phyloP scores from a whole-genome alignment of 2,329 filamentous ascomycete genomes.

The Dendrostoma leiphaemia region DNA sequence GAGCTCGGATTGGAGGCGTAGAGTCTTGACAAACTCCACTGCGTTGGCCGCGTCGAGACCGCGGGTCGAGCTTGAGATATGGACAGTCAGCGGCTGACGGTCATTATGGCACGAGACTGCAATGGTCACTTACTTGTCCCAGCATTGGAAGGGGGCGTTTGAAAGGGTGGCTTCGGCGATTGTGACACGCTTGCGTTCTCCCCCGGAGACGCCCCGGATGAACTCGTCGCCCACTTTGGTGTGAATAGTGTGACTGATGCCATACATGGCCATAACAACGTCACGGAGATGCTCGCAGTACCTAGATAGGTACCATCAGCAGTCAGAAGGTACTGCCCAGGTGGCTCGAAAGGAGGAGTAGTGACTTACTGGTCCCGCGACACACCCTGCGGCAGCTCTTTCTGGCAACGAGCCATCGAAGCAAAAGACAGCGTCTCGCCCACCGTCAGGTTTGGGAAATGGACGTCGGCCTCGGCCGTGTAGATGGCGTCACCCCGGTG shows the following conservation, averaged over 20 bases:
- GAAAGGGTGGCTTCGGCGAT: conserved; percentile 77
- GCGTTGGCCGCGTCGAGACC: conserved; percentile 74
- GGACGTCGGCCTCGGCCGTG: conserved; percentile 72
- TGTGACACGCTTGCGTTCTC: conserved; percentile 75
- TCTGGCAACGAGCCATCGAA: conserved; percentile 64
- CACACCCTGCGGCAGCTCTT: conserved; percentile 61
- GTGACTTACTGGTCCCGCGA: conserved; percentile 61
- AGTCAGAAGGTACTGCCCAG: too few species aligned
- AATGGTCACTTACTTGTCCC: too few species aligned
- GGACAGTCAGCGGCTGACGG: too few species aligned
- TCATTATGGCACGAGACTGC: conserved; percentile 39
- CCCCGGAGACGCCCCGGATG: conserved; percentile 68
- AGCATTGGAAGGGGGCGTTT: conserved; percentile 52
- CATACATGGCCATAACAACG: conserved; percentile 69
- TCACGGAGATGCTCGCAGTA: conserved; percentile 63
- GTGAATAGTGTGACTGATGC: conserved; percentile 67
- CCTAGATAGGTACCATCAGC: conserved; percentile 46
- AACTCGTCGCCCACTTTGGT: conserved; percentile 76
- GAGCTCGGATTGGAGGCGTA: conserved; percentile 65
- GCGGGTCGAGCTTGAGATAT: conserved; percentile 48
- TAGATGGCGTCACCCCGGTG: conserved; percentile 69
- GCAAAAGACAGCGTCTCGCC: conserved; percentile 74
- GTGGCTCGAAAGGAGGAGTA: too few species aligned
- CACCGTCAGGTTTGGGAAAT: conserved; percentile 76
- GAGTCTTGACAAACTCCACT: conserved; percentile 67